These are phyloP conservation scores for Coffea eugenioides DNA, from an alignment of 257 asterid genomes.

Conservation along the genomic window DNA sequence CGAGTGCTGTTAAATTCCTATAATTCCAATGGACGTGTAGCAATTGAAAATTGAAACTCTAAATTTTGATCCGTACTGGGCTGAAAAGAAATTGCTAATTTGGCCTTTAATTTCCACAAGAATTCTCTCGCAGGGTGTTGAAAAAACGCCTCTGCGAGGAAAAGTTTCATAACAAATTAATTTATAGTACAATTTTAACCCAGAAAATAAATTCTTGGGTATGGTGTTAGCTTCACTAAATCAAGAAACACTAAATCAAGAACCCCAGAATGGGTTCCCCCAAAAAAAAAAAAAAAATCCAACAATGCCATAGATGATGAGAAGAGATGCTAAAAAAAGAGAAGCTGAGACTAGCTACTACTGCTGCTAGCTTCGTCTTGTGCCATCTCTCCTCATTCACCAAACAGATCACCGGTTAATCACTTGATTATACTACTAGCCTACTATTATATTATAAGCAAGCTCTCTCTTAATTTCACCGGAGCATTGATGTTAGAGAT, in stretches of 20 bases:
- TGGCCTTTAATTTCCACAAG: slow-evolving; percentile 5
- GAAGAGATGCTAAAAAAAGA: slow-evolving; percentile 26
- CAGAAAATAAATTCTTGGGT: slow-evolving; percentile 23
- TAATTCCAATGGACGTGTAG: not conserved
- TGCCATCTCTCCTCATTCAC: slow-evolving; percentile 21
- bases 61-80: no score
- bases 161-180: slow-evolving; percentile 12
- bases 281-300: not conserved
- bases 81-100: not conserved
- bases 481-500: slow-evolving; percentile 45
- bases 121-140: slow-evolving; percentile 25
- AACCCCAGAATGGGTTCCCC: slow-evolving; percentile 4
- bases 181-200: slow-evolving; percentile 27
- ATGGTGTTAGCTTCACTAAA: slow-evolving; percentile 21
- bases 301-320: slow-evolving; percentile 14
- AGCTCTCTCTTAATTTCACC: slow-evolving; percentile 13
- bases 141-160: slow-evolving; percentile 36
- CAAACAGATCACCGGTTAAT: not conserved
- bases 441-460: no score
- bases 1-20: no score
- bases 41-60: no score
- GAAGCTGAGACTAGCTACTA: slow-evolving; percentile 1
- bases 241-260: slow-evolving; percentile 6
- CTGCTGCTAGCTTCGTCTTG: slow-evolving; percentile 23
- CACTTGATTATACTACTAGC: no score